Conservation (phyloP, 2,329 filamentous ascomycete species). For the Thielaviopsis punctulata region DNA sequence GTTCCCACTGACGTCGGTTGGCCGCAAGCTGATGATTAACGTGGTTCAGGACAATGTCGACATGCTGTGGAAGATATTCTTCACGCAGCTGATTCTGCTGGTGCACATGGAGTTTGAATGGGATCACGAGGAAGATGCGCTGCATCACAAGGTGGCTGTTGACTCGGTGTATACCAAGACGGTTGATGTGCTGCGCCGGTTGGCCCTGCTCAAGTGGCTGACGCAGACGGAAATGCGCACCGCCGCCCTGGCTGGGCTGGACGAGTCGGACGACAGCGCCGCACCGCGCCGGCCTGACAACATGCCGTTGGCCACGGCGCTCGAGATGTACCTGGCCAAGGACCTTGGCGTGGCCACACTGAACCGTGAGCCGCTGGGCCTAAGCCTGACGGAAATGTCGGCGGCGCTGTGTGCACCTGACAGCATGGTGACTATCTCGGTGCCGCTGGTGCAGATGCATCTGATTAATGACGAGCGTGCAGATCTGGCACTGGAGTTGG, state of each 20-base stretch:
- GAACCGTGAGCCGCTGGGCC: constrained; percentile 32
- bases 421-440: constrained; percentile 47
- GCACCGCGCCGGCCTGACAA: constrained; percentile 29
- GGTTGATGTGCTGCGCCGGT: constrained; percentile 50
- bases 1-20: constrained; percentile 53
- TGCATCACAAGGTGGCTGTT: constrained; percentile 44
- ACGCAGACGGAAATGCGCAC: constrained; percentile 39
- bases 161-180: constrained; percentile 53
- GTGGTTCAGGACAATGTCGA: constrained; percentile 65
- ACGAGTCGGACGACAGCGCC: constrained; percentile 21
- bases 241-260: constrained; percentile 25
- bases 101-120: constrained; percentile 76
- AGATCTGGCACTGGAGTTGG: constrained; percentile 41
- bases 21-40: constrained; percentile 55
- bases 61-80: constrained; percentile 54
- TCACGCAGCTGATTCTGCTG: constrained; percentile 68
- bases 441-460: constrained; percentile 43
- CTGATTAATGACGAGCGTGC: constrained; percentile 41
- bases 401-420: constrained; percentile 46
- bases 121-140: constrained; percentile 51
- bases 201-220: constrained; percentile 59
- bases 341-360: constrained; percentile 43
- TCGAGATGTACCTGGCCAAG: constrained; percentile 42
- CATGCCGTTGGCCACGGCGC: constrained; percentile 21
- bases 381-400: constrained; percentile 48